These are phyloP conservation scores for Alternaria ventricosa DNA, from an alignment of 2,329 filamentous ascomycete species.

Conservation along the genomic window DNA sequence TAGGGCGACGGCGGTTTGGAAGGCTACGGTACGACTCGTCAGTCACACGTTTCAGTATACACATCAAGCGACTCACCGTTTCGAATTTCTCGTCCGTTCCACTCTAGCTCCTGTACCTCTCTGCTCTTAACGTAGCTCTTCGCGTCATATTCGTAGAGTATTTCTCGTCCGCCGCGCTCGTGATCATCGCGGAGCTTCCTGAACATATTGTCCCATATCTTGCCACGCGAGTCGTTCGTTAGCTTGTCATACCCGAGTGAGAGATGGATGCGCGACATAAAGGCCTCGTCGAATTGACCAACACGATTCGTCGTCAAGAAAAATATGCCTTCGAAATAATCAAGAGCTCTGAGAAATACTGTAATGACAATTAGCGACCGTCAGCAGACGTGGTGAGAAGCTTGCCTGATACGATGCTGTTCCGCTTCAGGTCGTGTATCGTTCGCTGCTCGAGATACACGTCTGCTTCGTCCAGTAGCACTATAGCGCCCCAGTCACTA, in stretches of 20 bases:
- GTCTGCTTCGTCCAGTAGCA: slow-evolving; percentile 67
- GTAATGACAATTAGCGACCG: too few relatives aligned
- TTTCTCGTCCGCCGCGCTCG: background rate
- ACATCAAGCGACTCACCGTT: too few relatives aligned
- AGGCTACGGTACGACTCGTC: too few relatives aligned
- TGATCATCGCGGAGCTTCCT: background rate
- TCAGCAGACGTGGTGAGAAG: too few relatives aligned
- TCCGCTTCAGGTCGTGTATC: slow-evolving; percentile 34
- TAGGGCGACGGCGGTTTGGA: too few relatives aligned
- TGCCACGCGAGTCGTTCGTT: background rate
- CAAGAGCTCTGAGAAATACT: slow-evolving; percentile 38
- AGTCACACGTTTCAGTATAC: too few relatives aligned
- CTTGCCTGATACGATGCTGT: slow-evolving; percentile 39
- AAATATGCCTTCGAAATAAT: slow-evolving; percentile 39
- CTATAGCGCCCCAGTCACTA: background rate
- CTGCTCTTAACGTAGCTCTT: background rate
- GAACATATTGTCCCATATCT: background rate
- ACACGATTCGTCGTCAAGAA: slow-evolving; percentile 44
- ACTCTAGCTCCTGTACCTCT: background rate
- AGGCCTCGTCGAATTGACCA: slow-evolving; percentile 37
- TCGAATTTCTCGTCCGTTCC: background rate
- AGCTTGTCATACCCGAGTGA: background rate
- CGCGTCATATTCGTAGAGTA: background rate
- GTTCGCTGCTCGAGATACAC: slow-evolving; percentile 64
- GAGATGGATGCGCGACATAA: slow-evolving; percentile 36